phyloP scores from a whole-genome alignment of 2,329 filamentous ascomycete genomes.

The Teratosphaeria nubilosa region DNA sequence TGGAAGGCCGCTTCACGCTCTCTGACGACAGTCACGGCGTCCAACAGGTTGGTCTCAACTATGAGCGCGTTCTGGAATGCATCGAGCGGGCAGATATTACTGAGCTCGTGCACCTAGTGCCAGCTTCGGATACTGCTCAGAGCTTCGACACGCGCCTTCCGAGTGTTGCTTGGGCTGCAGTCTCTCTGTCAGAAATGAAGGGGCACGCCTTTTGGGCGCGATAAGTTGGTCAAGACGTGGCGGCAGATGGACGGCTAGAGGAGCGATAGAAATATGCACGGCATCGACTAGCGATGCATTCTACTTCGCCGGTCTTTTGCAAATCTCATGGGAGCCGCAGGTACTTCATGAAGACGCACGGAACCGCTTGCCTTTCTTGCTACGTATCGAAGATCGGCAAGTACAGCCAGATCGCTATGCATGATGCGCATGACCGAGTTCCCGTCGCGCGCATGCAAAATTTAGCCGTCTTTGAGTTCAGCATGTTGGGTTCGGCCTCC shows the following conservation, averaged over 20 bases:
- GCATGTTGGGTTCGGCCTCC: not conserved
- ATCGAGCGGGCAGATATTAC: slow-evolving; percentile 55
- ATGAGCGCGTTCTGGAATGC: slow-evolving; percentile 59
- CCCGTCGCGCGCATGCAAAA: not conserved
- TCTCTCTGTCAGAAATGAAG: slow-evolving; percentile 11
- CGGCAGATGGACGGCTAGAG: not conserved
- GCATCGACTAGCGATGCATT: not conserved
- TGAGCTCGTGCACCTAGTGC: slow-evolving; percentile 40
- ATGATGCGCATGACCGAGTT: too few species aligned
- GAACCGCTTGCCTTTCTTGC: not conserved
- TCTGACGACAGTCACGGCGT: slow-evolving; percentile 92
- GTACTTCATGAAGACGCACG: not conserved
- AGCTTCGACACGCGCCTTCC: slow-evolving; percentile 26
- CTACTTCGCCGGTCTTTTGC: not conserved
- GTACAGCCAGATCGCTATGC: not conserved
- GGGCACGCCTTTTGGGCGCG: slow-evolving; percentile 14
- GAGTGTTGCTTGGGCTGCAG: slow-evolving; percentile 14
- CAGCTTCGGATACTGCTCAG: slow-evolving; percentile 14
- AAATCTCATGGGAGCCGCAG: not conserved
- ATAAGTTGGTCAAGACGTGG: not conserved
- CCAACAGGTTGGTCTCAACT: slow-evolving; percentile 80
- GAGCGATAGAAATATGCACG: not conserved
- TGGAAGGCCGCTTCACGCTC: slow-evolving; percentile 71
- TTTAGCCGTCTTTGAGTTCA: too few species aligned
- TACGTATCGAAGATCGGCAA: not conserved